phyloP scores from a whole-genome alignment of 2,329 filamentous ascomycete species.

The Aspergillus sp. region DNA sequence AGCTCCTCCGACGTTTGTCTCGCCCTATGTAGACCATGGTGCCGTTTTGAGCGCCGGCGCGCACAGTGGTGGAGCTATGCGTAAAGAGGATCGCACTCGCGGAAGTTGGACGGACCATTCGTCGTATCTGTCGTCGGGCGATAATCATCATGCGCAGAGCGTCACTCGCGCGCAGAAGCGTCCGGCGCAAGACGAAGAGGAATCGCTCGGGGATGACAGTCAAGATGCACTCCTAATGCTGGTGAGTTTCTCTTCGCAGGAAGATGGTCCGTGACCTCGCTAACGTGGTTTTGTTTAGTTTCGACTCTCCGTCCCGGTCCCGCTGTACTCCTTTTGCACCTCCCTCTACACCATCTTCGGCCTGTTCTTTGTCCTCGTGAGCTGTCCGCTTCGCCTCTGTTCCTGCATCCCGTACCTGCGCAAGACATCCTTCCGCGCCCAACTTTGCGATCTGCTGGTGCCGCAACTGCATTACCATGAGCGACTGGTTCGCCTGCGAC shows the following conservation, averaged over 20 bases:
- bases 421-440: constrained; percentile 47
- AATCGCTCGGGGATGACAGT: constrained; percentile 24
- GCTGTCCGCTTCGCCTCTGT: constrained; percentile 56
- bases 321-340: constrained; percentile 54
- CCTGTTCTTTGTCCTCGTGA: constrained; percentile 50
- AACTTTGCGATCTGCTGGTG: constrained; percentile 53
- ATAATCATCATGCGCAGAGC: constrained; percentile 21
- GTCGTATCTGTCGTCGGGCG: constrained; percentile 32
- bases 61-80: constrained; percentile 23
- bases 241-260: constrained; percentile 24
- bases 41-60: constrained; percentile 24
- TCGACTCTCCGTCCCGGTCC: constrained; percentile 54
- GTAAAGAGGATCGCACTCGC: constrained; percentile 30
- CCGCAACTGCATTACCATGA: constrained; percentile 53
- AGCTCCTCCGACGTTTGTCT: constrained; percentile 22
- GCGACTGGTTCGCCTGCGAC: constrained; percentile 30
- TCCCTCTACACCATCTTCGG: constrained; percentile 55
- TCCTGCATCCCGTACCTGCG: constrained; percentile 42
- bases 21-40: constrained; percentile 22
- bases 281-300: constrained; percentile 36
- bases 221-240: constrained; percentile 47
- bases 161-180: constrained; percentile 27
- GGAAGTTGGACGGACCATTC: constrained; percentile 34
- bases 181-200: constrained; percentile 23
- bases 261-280: neutral